These are phyloP conservation scores for Leishmania arabica DNA, from an alignment of 208 protist genomes.

Conservation along the genomic window DNA sequence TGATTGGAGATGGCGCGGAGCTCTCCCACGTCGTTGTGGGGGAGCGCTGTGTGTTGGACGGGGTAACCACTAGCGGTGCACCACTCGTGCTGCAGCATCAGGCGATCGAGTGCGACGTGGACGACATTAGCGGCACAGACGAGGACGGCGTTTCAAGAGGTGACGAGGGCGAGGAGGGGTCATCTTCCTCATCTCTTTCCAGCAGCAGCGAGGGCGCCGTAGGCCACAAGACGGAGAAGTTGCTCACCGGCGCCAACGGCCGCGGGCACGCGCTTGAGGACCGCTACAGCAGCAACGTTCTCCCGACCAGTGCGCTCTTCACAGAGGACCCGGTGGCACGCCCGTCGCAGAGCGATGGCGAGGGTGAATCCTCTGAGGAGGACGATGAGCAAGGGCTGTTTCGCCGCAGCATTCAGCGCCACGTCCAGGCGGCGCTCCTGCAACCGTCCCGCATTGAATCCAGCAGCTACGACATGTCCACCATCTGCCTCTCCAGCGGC, in stretches of 20 bases:
- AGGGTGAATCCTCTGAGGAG: slow-evolving; percentile 39
- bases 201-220: slow-evolving; percentile 3
- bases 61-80: slow-evolving; percentile 16
- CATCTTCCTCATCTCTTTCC: slow-evolving; percentile 17
- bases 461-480: slow-evolving; percentile 66
- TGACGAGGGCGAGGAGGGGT: not conserved
- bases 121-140: not conserved
- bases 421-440: slow-evolving; percentile 49
- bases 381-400: slow-evolving; percentile 51
- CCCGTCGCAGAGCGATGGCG: slow-evolving; percentile 25
- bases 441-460: slow-evolving; percentile 54
- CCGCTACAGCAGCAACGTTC: slow-evolving; percentile 36
- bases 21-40: slow-evolving; percentile 64
- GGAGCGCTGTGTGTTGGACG: slow-evolving; percentile 40
- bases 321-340: slow-evolving; percentile 52
- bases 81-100: slow-evolving; percentile 20
- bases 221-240: slow-evolving; percentile 15
- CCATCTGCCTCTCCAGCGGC: slow-evolving; percentile 44
- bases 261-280: slow-evolving; percentile 34
- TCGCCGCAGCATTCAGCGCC: slow-evolving; percentile 31
- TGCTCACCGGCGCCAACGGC: slow-evolving; percentile 45
- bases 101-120: slow-evolving; percentile 25
- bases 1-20: slow-evolving; percentile 53
- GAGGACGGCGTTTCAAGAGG: not conserved
- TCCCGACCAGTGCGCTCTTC: slow-evolving; percentile 65